Evolutionary conservation across 2,329 filamentous ascomycete genomes (phyloP).

Genomic region (Daldinia sp.): DNA sequence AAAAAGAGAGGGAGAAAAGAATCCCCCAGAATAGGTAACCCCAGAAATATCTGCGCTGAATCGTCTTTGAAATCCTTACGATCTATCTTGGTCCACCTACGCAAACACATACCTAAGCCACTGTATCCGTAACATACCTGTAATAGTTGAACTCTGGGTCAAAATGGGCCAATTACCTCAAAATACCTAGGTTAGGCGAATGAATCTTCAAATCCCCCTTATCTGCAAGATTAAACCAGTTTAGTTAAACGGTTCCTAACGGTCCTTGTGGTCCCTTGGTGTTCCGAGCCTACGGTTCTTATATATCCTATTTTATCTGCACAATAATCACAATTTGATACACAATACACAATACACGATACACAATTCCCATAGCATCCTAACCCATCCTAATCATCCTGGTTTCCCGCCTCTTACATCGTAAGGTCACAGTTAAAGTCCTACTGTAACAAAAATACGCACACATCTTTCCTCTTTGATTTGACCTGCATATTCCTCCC

Average conservation of each 20-base stretch:
- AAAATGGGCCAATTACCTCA: too few species aligned
- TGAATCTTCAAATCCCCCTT: background rate
- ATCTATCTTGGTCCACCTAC: conserved; percentile 13
- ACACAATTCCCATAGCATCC: background rate
- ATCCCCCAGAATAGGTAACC: background rate
- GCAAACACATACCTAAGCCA: conserved; percentile 8
- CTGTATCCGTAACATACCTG: conserved; percentile 27
- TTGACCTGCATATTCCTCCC: conserved; percentile 32
- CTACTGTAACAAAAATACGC: conserved; percentile 23
- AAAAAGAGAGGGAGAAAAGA: too few species aligned
- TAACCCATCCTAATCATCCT: background rate
- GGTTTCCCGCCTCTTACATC: conserved; percentile 15
- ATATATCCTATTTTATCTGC: background rate
- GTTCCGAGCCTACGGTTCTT: background rate
- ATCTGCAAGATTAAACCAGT: background rate
- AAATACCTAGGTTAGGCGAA: too few species aligned
- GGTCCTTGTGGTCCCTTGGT: too few species aligned
- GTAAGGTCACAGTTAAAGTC: conserved; percentile 5
- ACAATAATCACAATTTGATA: background rate
- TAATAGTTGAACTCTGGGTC: background rate
- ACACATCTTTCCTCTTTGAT: conserved; percentile 29
- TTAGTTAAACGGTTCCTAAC: background rate
- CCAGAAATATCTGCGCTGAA: background rate
- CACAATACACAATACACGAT: background rate
- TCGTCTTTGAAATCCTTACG: conserved; percentile 4